phyloP scores from a whole-genome alignment of 1,284 basidiomycete species.

The Ceratobasidium sp. region DNA sequence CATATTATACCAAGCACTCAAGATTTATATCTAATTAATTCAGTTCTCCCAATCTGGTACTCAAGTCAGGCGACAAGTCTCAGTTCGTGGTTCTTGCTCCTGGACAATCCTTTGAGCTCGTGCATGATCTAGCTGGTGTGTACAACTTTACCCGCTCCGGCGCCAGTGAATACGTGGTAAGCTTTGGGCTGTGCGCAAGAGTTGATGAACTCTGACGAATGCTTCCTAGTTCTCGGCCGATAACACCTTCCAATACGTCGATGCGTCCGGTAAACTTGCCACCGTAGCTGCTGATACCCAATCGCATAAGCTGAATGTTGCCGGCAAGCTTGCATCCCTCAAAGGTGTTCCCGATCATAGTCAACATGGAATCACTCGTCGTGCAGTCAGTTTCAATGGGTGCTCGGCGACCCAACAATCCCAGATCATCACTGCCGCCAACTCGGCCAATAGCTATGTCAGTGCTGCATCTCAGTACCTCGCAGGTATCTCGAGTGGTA shows the following conservation, averaged over 20 bases:
- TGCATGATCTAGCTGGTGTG: conserved; percentile 46
- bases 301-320: conserved; percentile 27
- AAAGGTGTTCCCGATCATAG: conserved; percentile 6
- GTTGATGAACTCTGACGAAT: too few relatives aligned
- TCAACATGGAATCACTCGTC: conserved; percentile 2
- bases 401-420: conserved; percentile 33
- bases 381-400: conserved; percentile 32
- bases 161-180: conserved; percentile 28
- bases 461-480: conserved; percentile 29
- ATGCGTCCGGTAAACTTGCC: conserved; percentile 28
- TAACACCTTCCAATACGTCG: conserved; percentile 41
- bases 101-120: conserved; percentile 46
- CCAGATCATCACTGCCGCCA: conserved; percentile 45
- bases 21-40: too few relatives aligned
- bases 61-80: conserved; percentile 28
- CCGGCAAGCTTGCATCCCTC: conserved; percentile 41
- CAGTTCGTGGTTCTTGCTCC: conserved; percentile 42
- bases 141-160: conserved; percentile 48
- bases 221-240: conserved; percentile 32
- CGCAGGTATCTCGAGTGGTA: conserved; percentile 31
- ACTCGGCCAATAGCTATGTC: conserved; percentile 46
- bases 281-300: conserved; percentile 34
- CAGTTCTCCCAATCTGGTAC: conserved; percentile 27
- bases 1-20: too few relatives aligned
- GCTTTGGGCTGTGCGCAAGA: too few relatives aligned